Evolutionary conservation across 2,329 filamentous ascomycete genomes (phyloP).

Genomic region (Colletotrichum sojae): DNA sequence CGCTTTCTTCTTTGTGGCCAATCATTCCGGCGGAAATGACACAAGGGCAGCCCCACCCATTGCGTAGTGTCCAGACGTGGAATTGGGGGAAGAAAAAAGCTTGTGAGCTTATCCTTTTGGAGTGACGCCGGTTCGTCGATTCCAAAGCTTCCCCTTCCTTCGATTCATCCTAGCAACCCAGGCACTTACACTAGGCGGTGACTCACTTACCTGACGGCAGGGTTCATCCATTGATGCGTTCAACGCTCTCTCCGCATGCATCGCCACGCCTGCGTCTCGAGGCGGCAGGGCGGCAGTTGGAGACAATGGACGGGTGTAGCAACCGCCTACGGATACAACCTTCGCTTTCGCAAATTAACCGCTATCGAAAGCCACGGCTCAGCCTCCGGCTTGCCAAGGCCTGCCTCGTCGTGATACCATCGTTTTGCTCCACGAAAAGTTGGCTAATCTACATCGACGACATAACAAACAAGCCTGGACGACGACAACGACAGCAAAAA

Average conservation of each 20-base stretch:
- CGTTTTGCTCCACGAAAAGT: no score
- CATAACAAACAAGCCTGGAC: no score
- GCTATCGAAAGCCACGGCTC: slow-evolving; percentile 2
- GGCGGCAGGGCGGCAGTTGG: neutral
- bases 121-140: slow-evolving; percentile 17
- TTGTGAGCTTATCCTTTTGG: slow-evolving; percentile 22
- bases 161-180: no score
- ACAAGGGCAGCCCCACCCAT: slow-evolving; percentile 13
- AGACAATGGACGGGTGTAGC: neutral
- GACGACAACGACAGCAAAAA: neutral
- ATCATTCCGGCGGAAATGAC: neutral
- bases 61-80: slow-evolving; percentile 19
- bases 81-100: neutral
- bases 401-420: neutral
- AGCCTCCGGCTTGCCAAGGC: slow-evolving; percentile 3
- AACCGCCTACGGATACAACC: neutral
- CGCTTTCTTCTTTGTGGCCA: neutral
- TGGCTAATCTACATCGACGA: neutral
- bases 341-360: neutral
- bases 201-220: neutral
- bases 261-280: neutral
- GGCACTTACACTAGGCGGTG: no score
- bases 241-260: neutral
- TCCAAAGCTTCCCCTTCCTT: neutral
- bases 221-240: neutral